A percentile compares a stretch with the other conserved stretches of the same genome.
phyloP scores from a whole-genome alignment of 345 rosid species.

The Eucalyptus tenuipes region DNA sequence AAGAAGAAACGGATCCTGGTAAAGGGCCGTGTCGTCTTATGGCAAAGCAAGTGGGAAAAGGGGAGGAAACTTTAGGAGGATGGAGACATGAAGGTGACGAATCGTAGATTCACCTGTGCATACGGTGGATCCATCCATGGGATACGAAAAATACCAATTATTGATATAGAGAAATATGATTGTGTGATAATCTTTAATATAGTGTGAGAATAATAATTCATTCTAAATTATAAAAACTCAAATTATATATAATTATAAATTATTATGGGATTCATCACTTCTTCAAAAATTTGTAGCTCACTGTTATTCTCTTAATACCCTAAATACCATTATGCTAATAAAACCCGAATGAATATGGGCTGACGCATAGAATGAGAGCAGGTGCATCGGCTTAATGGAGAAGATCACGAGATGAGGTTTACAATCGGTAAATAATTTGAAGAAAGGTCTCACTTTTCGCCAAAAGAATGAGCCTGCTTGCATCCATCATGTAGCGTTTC shows the following conservation, averaged over 20 bases:
- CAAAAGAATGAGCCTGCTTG: not conserved
- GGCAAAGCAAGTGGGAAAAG: too few species aligned
- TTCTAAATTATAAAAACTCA: accelerated
- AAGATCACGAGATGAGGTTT: not conserved
- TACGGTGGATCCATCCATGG: too few species aligned
- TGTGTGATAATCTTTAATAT: too few species aligned
- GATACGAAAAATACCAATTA: too few species aligned
- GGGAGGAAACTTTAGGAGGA: too few species aligned
- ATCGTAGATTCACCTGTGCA: too few species aligned
- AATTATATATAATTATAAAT: too few species aligned
- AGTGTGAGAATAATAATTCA: accelerated
- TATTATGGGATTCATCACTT: accelerated
- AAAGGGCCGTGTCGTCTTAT: too few species aligned
- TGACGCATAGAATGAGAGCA: not conserved
- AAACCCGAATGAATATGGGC: accelerated
- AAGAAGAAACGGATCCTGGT: too few species aligned
- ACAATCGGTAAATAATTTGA: not conserved
- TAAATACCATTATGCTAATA: accelerated
- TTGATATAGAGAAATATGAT: too few species aligned
- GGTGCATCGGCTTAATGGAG: not conserved
- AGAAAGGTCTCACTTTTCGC: not conserved
- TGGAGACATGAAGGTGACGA: accelerated
- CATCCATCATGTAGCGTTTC: not conserved
- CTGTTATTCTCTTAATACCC: accelerated
- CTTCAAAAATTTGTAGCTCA: accelerated